A percentile compares a stretch with the other conserved stretches of the same genome.
phyloP scores from a whole-genome alignment of 176 grass and related monocot genomes.

The Musa beccarii region DNA sequence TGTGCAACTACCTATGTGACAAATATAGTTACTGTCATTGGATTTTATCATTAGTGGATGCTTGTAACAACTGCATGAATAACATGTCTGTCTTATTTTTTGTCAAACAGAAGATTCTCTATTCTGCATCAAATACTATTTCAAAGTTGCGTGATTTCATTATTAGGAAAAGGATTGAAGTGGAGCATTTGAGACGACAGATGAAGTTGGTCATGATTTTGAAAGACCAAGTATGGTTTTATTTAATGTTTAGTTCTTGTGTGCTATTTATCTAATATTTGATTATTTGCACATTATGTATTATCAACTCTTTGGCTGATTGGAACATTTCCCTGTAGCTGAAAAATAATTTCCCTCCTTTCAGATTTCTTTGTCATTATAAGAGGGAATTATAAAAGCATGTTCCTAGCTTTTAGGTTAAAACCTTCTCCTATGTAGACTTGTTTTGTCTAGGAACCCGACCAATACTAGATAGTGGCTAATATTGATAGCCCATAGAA shows the following conservation, averaged over 20 bases:
- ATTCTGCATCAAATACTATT: conserved; percentile 52
- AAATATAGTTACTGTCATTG: too few species aligned
- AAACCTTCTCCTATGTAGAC: too few species aligned
- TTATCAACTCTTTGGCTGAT: neutral
- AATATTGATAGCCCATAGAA: too few species aligned
- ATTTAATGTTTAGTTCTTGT: neutral
- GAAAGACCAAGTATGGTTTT: conserved; percentile 65
- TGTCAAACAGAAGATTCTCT: conserved; percentile 63
- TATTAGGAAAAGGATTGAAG: conserved; percentile 56
- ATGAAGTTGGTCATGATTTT: conserved; percentile 56
- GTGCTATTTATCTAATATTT: neutral
- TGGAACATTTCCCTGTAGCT: neutral
- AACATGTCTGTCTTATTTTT: conserved; percentile 29
- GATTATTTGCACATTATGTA: neutral
- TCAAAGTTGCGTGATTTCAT: conserved; percentile 58
- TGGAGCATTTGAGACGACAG: conserved; percentile 57
- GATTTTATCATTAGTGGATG: too few species aligned
- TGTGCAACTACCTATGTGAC: too few species aligned
- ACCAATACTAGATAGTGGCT: too few species aligned
- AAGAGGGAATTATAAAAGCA: too few species aligned
- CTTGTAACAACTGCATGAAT: neutral
- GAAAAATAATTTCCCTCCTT: neutral
- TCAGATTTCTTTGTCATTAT: neutral
- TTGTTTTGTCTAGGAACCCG: too few species aligned
- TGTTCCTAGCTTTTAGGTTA: too few species aligned